Conservation (phyloP, 768 basidiomycete species). For the Vishniacozyma victoriae region DNA sequence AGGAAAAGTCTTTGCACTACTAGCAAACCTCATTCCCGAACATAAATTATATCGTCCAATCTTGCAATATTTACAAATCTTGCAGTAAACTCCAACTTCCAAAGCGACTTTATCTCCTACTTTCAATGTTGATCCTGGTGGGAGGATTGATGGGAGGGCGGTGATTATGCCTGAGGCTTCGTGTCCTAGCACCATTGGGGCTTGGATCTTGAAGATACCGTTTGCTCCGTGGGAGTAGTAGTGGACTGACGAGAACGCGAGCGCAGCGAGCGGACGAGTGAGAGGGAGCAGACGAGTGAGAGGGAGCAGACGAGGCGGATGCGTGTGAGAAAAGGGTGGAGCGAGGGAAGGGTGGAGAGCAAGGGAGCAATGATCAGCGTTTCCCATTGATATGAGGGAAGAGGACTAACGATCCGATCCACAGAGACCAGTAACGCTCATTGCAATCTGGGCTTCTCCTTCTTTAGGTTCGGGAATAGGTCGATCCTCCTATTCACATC, state of each 20-base stretch:
- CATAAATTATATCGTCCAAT: conserved; percentile 86
- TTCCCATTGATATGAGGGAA: background rate
- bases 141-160: conserved; percentile 63
- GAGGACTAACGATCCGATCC: conserved; percentile 53
- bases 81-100: conserved; percentile 87
- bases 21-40: conserved; percentile 79
- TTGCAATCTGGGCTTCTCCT: conserved; percentile 71
- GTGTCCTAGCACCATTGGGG: conserved; percentile 86
- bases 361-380: background rate
- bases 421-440: conserved; percentile 81
- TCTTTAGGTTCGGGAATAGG: conserved; percentile 64
- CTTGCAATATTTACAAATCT: conserved; percentile 50
- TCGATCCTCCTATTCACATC: conserved; percentile 54
- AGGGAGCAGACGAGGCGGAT: background rate
- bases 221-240: conserved; percentile 86
- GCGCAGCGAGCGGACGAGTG: background rate
- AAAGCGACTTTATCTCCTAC: conserved; percentile 87
- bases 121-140: conserved; percentile 37
- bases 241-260: conserved; percentile 75
- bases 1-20: conserved; percentile 82
- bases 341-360: background rate
- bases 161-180: conserved; percentile 84
- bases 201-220: conserved; percentile 79
- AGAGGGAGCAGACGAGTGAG: background rate
- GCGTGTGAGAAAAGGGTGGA: background rate